Percentiles rank a stretch among this genome's conserved stretches.
Conservation (phyloP, 176 grass and related monocot species). For the Phoenix dactylifera region DNA sequence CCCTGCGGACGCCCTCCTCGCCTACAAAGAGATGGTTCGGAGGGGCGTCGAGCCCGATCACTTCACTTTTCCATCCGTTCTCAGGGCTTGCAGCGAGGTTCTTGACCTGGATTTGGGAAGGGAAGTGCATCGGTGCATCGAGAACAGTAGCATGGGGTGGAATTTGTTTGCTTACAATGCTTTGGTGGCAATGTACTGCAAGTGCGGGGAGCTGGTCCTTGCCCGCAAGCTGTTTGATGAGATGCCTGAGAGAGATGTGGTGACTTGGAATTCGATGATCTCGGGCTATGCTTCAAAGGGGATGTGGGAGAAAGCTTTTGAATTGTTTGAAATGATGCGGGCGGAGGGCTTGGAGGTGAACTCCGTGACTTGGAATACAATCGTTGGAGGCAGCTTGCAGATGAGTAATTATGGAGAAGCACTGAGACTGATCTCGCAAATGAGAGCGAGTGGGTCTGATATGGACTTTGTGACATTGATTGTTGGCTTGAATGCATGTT, state of each 20-base stretch:
- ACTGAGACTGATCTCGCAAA: constrained; percentile 14
- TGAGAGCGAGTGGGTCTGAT: constrained; percentile 1
- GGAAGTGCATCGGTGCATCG: constrained; percentile 17
- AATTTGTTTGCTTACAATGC: constrained; percentile 54
- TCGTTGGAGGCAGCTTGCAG: constrained; percentile 10
- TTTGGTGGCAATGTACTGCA: constrained; percentile 41
- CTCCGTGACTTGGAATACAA: constrained; percentile 16
- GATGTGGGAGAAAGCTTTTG: constrained; percentile 11
- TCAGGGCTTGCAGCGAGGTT: constrained; percentile 43
- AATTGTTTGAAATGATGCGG: constrained; percentile 7
- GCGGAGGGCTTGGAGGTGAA: not conserved
- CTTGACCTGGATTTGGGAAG: constrained; percentile 28
- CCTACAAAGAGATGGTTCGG: constrained; percentile 15
- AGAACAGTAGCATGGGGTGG: constrained; percentile 15
- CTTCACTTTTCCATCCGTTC: constrained; percentile 55
- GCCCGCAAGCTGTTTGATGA: constrained; percentile 42
- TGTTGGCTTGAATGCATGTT: constrained; percentile 49
- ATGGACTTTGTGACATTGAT: constrained; percentile 39
- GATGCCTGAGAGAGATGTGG: constrained; percentile 42
- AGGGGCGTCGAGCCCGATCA: not conserved
- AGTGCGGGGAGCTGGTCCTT: constrained; percentile 26
- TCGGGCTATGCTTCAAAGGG: constrained; percentile 16
- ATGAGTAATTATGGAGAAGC: constrained; percentile 12
- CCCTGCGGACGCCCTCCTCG: constrained; percentile 38
- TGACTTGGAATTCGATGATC: constrained; percentile 56